These are phyloP conservation scores for Monilinia aucupariae DNA, from an alignment of 2,329 filamentous ascomycete genomes.

Conservation along the genomic window DNA sequence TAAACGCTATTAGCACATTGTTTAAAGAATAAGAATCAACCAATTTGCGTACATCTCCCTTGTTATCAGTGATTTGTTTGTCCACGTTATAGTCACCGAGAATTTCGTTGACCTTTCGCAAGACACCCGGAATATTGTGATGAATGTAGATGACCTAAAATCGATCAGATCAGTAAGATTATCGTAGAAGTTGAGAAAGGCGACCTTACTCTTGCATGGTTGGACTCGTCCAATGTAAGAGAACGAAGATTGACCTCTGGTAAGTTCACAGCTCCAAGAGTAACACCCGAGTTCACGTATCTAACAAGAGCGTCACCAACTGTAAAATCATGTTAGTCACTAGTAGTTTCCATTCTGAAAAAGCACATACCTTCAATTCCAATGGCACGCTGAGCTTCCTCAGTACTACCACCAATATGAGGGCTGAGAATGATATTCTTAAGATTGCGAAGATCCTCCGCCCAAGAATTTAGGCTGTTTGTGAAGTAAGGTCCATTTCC, in stretches of 20 bases:
- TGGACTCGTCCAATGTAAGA: constrained; percentile 81
- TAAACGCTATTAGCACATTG: constrained; percentile 35
- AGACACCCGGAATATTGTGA: constrained; percentile 90
- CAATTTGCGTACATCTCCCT: constrained; percentile 64
- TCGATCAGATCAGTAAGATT: constrained; percentile 28
- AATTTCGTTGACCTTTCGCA: constrained; percentile 92
- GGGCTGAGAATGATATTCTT: constrained; percentile 94
- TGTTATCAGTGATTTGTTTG: constrained; percentile 96
- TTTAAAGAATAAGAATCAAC: neutral
- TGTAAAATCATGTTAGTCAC: constrained; percentile 30
- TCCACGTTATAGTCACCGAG: constrained; percentile 95
- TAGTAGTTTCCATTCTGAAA: neutral
- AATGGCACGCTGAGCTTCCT: constrained; percentile 95
- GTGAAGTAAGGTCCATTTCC: constrained; percentile 96
- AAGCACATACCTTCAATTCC: constrained; percentile 64
- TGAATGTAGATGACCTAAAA: constrained; percentile 87
- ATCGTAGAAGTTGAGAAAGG: neutral
- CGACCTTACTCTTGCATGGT: constrained; percentile 69
- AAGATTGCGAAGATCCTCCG: constrained; percentile 73
- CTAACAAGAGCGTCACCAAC: constrained; percentile 81
- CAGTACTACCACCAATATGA: constrained; percentile 95
- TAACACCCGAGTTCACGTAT: constrained; percentile 94
- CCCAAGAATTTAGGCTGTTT: constrained; percentile 75
- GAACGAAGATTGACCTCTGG: constrained; percentile 89
- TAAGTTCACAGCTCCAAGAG: constrained; percentile 88